Evolutionary conservation across 75 land plant species (phyloP).

Genomic region (Selaginella moellendorffii): DNA sequence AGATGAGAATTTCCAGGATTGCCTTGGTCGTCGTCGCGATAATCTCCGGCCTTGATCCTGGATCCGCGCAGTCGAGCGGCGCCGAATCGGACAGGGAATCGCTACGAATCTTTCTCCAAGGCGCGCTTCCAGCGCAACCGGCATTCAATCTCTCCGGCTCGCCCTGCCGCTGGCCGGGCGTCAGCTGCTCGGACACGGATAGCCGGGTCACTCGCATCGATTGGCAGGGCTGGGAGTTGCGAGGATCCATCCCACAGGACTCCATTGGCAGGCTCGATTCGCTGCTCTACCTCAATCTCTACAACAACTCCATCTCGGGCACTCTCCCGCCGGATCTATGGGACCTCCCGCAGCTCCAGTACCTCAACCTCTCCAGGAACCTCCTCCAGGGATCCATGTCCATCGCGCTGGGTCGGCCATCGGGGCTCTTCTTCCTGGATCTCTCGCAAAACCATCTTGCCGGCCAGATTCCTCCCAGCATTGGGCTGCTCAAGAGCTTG

Average conservation of each 20-base stretch:
- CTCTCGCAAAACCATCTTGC: neutral
- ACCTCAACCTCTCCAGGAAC: neutral
- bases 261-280: neutral
- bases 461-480: neutral
- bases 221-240: neutral
- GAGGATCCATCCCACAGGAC: neutral
- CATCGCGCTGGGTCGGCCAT: neutral
- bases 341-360: neutral
- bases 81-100: neutral
- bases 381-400: neutral
- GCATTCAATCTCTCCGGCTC: neutral
- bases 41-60: no score
- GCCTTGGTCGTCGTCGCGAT: no score
- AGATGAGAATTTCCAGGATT: no score
- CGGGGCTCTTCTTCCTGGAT: neutral
- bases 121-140: neutral
- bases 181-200: neutral
- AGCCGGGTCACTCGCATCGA: neutral
- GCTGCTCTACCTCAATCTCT: slow-evolving; percentile 7
- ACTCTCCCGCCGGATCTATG: neutral
- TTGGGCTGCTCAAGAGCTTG: neutral
- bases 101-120: neutral
- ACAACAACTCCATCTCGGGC: slow-evolving; percentile 2
- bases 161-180: neutral
- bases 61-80: no score